phyloP scores from a whole-genome alignment of 495 filamentous ascomycete genomes.

The Aspergillus egyptiacus region DNA sequence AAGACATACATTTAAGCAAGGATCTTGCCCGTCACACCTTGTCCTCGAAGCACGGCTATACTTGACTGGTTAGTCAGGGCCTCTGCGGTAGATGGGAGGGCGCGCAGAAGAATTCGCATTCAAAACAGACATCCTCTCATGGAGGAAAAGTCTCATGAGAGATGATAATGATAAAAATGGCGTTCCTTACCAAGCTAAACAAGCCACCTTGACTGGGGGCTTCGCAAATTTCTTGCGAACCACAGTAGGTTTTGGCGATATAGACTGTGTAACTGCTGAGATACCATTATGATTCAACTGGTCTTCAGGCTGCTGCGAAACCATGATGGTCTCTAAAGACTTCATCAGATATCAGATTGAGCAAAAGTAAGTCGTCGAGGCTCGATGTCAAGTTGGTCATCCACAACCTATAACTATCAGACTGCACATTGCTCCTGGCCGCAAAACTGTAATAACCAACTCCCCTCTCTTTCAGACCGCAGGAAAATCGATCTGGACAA shows the following conservation, averaged over 20 bases:
- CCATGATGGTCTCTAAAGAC: conserved; percentile 14
- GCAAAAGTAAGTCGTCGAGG: conserved; percentile 1
- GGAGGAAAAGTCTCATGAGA: not conserved
- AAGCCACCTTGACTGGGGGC: conserved; percentile 60
- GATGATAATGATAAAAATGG: conserved; percentile 1
- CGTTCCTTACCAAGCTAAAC: conserved; percentile 51
- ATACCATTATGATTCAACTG: conserved; percentile 12
- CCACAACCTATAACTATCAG: conserved; percentile 9
- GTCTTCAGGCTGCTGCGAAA: conserved; percentile 14
- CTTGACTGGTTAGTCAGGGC: conserved; percentile 15
- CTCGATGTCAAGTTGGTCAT: conserved; percentile 6
- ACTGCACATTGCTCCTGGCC: conserved; percentile 14
- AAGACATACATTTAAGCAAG: conserved; percentile 50
- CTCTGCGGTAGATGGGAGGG: conserved; percentile 1
- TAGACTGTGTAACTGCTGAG: conserved; percentile 21
- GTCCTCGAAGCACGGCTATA: conserved; percentile 51
- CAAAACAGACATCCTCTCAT: conserved; percentile 4
- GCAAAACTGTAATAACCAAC: not conserved
- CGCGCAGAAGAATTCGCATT: not conserved
- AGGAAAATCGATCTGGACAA: conserved; percentile 1
- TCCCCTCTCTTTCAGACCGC: not conserved
- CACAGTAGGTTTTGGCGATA: conserved; percentile 18
- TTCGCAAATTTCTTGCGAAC: conserved; percentile 46
- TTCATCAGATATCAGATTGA: conserved; percentile 3
- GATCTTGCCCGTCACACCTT: conserved; percentile 52